These are phyloP conservation scores for Arthrinium puccinioides DNA, from an alignment of 2,329 filamentous ascomycete species.

Conservation along the genomic window DNA sequence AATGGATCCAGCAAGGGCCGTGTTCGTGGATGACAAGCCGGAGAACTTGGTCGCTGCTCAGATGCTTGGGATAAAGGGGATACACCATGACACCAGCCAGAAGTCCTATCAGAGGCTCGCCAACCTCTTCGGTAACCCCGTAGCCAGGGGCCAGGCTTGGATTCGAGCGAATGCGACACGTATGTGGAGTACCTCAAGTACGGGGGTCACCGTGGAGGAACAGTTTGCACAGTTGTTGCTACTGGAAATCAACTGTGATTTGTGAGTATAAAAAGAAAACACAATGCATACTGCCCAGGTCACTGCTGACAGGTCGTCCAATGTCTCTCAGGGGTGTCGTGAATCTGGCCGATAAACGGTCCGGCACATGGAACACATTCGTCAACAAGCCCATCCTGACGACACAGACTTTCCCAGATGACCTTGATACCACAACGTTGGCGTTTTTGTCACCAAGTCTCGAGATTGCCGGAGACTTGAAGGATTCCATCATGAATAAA, in stretches of 20 bases:
- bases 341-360: background rate
- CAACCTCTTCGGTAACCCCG: constrained; percentile 1
- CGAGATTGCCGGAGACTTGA: background rate
- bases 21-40: background rate
- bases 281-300: background rate
- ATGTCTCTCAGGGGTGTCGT: background rate
- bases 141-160: background rate
- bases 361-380: background rate
- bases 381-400: background rate
- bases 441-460: too few species aligned
- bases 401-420: background rate
- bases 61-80: background rate
- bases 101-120: background rate
- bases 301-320: background rate
- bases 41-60: background rate
- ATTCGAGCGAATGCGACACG: background rate
- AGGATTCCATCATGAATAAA: background rate
- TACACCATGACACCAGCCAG: background rate
- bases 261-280: background rate
- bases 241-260: background rate
- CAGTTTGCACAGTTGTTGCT: constrained; percentile 1
- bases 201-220: background rate
- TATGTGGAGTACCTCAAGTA: constrained; percentile 1
- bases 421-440: background rate
- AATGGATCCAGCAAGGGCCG: constrained; percentile 6